These are phyloP conservation scores for Sisymbrium altissimum DNA, from an alignment of 345 rosid genomes.

Conservation along the genomic window DNA sequence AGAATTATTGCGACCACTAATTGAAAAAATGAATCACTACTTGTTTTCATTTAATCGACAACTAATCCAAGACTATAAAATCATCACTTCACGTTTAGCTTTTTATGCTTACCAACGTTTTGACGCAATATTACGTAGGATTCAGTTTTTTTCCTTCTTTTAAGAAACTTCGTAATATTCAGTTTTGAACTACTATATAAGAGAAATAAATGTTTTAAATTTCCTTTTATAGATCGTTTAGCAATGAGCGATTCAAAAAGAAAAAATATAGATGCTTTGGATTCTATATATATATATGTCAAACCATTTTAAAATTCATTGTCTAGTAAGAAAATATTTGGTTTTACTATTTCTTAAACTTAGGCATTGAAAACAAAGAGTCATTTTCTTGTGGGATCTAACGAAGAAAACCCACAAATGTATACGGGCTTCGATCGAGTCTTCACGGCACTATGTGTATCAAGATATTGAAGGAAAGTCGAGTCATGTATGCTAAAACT, in stretches of 20 bases:
- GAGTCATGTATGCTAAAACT: no score
- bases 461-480: background rate
- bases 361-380: background rate
- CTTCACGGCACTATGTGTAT: background rate
- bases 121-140: conserved; percentile 10
- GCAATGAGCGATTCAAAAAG: background rate
- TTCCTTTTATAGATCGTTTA: background rate
- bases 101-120: background rate
- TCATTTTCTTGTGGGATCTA: background rate
- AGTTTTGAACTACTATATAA: background rate
- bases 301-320: background rate
- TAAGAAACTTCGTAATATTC: background rate
- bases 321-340: background rate
- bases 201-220: background rate
- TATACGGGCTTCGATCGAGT: background rate
- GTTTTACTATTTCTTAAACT: background rate
- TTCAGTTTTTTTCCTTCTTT: background rate
- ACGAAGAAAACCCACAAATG: background rate
- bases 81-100: conserved; percentile 3
- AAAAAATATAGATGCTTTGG: background rate
- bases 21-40: background rate
- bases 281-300: background rate
- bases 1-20: conserved; percentile 32
- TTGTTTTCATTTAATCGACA: conserved; percentile 22
- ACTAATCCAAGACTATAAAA: background rate